Conservation (phyloP, 257 asterid genomes). For the Nemophila menziesii region DNA sequence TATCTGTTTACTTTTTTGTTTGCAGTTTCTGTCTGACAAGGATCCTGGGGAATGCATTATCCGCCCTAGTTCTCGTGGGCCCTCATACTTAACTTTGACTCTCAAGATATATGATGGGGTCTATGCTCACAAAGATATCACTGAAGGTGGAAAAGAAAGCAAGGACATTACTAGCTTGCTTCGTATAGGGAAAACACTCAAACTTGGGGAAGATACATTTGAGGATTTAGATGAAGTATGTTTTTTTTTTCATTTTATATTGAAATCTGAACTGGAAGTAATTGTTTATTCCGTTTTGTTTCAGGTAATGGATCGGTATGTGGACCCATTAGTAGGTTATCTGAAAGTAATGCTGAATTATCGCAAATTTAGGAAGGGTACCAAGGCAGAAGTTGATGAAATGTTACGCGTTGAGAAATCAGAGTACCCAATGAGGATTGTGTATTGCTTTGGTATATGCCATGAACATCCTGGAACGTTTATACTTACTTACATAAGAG, state of each 20-base stretch:
- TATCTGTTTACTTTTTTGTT: not conserved
- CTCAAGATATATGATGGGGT: constrained; percentile 70
- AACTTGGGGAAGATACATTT: constrained; percentile 93
- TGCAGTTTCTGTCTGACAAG: constrained; percentile 69
- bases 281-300: constrained; percentile 8
- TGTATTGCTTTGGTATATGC: constrained; percentile 83
- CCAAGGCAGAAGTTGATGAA: constrained; percentile 78
- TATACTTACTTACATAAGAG: constrained; percentile 75
- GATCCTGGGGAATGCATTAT: constrained; percentile 84
- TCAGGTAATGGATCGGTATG: constrained; percentile 97
- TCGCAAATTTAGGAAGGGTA: constrained; percentile 84
- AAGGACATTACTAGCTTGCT: constrained; percentile 91
- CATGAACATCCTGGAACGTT: constrained; percentile 98
- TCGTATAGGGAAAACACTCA: constrained; percentile 79
- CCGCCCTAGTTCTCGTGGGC: constrained; percentile 93
- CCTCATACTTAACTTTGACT: constrained; percentile 66
- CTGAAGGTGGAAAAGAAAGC: constrained; percentile 86
- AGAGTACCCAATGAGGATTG: constrained; percentile 79
- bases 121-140: constrained; percentile 82
- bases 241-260: not conserved
- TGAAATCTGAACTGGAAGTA: not conserved
- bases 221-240: constrained; percentile 97
- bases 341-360: constrained; percentile 79
- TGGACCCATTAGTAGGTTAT: constrained; percentile 89
- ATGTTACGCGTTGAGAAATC: constrained; percentile 66